Evolutionary conservation across 164 flowering plant species (phyloP), one percentile per base, ranked within the genome.

Genomic region (Brasenia schreberi): DNA sequence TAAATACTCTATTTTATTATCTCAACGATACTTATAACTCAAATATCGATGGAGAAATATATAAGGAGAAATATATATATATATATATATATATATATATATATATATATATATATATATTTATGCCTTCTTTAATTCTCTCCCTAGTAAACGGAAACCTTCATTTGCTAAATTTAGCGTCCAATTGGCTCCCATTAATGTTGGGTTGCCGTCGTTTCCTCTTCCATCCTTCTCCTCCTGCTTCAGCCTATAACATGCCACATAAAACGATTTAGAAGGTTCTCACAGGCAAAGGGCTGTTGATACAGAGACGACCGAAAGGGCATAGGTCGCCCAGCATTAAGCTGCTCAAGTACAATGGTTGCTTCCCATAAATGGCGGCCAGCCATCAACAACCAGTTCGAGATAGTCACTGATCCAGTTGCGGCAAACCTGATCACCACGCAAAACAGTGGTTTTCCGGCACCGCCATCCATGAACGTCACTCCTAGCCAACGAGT

Each of bases 401-500:
- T 45, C 53, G 53, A 45, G 53, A 45, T 45, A 45, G 12, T 45
- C 27, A 23, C 27, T 23, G 27, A 23, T 23, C 27, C 27, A 23
- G 27, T 23, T 23, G 27, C 0, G 53, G 53, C 12, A 45, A 4
- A 45, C 53, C 11, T 7, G 12, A 45, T 45, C 12, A 7, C 53
- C 53, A 45, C 12, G 53, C 11, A 45, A 12, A 45, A 45, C 53
- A 0, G 11, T 45, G 53, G 53, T 7, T 45, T 45, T 12, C 53
- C 53, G 7, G 53, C 53, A 45, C 11, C 2, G 53, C 53, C 53
- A 12, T 7, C 53, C 53, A 45, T 45, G 53, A 45, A 45, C 53
- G 12, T 45, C 53, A 45, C 53, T 12, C 69, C 42, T 49, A 67
- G 49, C n/a, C 14, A 58, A 14, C 17, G 42, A 42, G 69, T 67